phyloP scores from a whole-genome alignment of 164 flowering plant species.

The Kingdonia uniflora region DNA sequence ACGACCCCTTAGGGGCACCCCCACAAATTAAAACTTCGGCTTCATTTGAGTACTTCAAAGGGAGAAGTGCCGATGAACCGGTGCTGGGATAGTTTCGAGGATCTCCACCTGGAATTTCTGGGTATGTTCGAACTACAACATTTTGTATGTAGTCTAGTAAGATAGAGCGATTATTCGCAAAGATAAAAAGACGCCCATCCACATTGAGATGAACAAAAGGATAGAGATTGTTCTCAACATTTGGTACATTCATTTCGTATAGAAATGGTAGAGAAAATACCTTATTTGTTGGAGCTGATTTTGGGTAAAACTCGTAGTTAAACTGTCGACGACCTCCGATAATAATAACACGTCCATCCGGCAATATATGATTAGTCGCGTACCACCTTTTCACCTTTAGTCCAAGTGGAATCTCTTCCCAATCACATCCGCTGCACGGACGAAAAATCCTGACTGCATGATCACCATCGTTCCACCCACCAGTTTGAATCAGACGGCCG shows the following conservation, averaged over 20 bases:
- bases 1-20: conserved; percentile 41
- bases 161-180: conserved; percentile 33
- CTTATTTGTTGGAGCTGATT: conserved; percentile 3
- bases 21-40: conserved; percentile 51
- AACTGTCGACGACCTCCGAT: conserved; percentile 84
- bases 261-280: conserved; percentile 31
- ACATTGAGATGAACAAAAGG: conserved; percentile 34
- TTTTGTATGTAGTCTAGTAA: conserved; percentile 23
- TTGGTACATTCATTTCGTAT: conserved; percentile 29
- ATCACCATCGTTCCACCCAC: conserved; percentile 58
- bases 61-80: conserved; percentile 41
- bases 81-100: conserved; percentile 42
- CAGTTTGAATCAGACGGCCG: conserved; percentile 57
- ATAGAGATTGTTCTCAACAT: conserved; percentile 36
- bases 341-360: conserved; percentile 52
- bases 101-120: conserved; percentile 27
- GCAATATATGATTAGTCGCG: too few relatives aligned
- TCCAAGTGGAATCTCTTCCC: conserved; percentile 39
- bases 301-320: too few relatives aligned
- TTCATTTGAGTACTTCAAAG: conserved; percentile 10
- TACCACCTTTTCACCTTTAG: conserved; percentile 52
- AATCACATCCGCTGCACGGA: conserved; percentile 56
- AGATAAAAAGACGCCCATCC: conserved; percentile 37
- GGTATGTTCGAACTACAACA: conserved; percentile 21
- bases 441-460: conserved; percentile 26